phyloP scores from a whole-genome alignment of 129 eudicot genomes.

The Glebionis coronaria region DNA sequence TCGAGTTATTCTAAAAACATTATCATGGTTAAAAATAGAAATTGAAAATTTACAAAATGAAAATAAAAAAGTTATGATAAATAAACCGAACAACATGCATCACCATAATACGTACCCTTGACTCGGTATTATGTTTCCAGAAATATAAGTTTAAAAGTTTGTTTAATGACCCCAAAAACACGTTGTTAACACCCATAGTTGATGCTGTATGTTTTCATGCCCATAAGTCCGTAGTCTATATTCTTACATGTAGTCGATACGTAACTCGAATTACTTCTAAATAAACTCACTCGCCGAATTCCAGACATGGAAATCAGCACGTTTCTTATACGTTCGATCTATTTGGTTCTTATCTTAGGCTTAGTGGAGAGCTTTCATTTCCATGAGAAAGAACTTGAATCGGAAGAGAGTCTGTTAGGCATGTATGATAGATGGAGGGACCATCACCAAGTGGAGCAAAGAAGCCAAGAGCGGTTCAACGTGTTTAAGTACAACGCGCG shows the following conservation, averaged over 20 bases:
- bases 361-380: conserved; percentile 49
- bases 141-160: conserved; percentile 1
- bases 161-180: background rate
- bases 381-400: conserved; percentile 57
- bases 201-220: conserved; percentile 18
- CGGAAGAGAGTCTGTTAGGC: conserved; percentile 49
- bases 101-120: background rate
- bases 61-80: no score
- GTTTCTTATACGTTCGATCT: conserved; percentile 30
- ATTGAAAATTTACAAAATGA: no score
- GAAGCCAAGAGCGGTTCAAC: conserved; percentile 51
- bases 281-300: background rate
- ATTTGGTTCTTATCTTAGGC: conserved; percentile 37
- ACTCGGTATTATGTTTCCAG: conserved; percentile 4
- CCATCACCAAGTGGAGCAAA: conserved; percentile 51
- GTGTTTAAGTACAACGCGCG: conserved; percentile 65
- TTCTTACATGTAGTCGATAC: conserved; percentile 4
- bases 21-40: no score
- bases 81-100: conserved; percentile 20
- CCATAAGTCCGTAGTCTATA: conserved; percentile 36
- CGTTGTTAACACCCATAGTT: no score
- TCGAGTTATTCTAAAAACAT: no score
- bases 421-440: conserved; percentile 83
- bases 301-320: conserved; percentile 29
- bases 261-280: background rate